These are phyloP conservation scores for Lithospermum erythrorhizon DNA, from an alignment of 257 asterid genomes.

Conservation along the genomic window DNA sequence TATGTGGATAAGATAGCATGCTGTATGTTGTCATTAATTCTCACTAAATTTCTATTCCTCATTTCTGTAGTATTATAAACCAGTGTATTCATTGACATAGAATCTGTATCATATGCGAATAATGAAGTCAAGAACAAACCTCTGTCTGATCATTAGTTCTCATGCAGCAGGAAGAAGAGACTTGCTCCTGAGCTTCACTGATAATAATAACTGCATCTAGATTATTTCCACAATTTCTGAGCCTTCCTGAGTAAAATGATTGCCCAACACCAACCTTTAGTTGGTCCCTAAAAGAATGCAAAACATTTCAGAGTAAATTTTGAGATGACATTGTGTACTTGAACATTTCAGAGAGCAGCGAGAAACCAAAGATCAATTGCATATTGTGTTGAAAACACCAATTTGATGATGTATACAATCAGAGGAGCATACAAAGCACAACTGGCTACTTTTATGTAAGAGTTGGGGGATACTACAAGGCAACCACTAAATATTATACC, in stretches of 20 bases:
- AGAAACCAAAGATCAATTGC: not conserved
- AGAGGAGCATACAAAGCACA: not conserved
- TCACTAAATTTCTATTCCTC: not conserved
- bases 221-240: slow-evolving; percentile 29
- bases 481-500: no score
- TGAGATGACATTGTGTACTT: not conserved
- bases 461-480: not conserved
- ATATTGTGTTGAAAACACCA: not conserved
- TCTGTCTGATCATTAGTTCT: slow-evolving; percentile 47
- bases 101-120: no score
- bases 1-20: no score
- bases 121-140: slow-evolving; percentile 33
- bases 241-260: slow-evolving; percentile 38
- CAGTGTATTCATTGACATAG: no score
- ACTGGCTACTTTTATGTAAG: not conserved
- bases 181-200: slow-evolving; percentile 35
- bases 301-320: not conserved
- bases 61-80: not conserved
- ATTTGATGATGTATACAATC: not conserved
- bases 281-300: slow-evolving; percentile 33
- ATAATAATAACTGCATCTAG: slow-evolving; percentile 68
- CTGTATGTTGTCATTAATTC: not conserved
- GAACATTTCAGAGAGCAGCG: not conserved
- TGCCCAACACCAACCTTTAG: slow-evolving; percentile 70
- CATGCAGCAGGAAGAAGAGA: slow-evolving; percentile 42